Percentiles rank a stretch among this genome's conserved stretches.
Conservation (phyloP, 176 grass and related monocot species). For the Paspalum vaginatum region DNA sequence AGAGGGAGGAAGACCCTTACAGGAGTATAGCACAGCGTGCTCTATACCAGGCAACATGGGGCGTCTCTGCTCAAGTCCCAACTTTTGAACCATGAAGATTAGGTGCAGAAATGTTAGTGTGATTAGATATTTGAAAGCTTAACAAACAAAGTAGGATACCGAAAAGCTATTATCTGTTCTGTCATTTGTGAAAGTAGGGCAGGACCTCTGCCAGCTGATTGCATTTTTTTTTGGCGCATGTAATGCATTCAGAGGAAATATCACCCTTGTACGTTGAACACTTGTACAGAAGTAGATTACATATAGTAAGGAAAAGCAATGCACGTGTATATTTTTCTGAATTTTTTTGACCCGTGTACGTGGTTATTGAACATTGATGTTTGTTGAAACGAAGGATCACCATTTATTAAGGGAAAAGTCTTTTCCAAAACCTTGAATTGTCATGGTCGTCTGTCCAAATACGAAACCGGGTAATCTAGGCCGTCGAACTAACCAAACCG, state of each 20-base stretch:
- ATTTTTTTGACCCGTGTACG: too few species aligned
- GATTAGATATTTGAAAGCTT: constrained; percentile 16
- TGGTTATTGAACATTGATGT: too few species aligned
- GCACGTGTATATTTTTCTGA: too few species aligned
- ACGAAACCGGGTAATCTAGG: too few species aligned
- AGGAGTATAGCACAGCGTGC: constrained; percentile 67
- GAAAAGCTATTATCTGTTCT: background rate
- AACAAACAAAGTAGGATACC: background rate
- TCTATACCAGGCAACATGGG: constrained; percentile 73
- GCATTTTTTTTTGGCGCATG: background rate
- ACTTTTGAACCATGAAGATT: constrained; percentile 82
- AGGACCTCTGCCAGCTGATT: background rate
- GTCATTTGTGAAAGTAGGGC: background rate
- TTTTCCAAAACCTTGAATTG: too few species aligned
- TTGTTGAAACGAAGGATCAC: too few species aligned
- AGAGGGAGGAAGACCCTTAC: constrained; percentile 92
- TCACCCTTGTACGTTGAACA: constrained; percentile 35
- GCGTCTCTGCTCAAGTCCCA: constrained; percentile 61
- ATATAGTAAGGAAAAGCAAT: constrained; percentile 17
- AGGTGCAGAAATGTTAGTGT: constrained; percentile 21
- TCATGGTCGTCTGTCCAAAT: too few species aligned
- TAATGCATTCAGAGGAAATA: background rate
- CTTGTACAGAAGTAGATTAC: constrained; percentile 22
- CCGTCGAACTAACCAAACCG: too few species aligned
- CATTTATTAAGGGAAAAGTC: too few species aligned